These are phyloP conservation scores for Chaetomiaceae sp. DNA, from an alignment of 2,329 filamentous ascomycete species.

Conservation along the genomic window DNA sequence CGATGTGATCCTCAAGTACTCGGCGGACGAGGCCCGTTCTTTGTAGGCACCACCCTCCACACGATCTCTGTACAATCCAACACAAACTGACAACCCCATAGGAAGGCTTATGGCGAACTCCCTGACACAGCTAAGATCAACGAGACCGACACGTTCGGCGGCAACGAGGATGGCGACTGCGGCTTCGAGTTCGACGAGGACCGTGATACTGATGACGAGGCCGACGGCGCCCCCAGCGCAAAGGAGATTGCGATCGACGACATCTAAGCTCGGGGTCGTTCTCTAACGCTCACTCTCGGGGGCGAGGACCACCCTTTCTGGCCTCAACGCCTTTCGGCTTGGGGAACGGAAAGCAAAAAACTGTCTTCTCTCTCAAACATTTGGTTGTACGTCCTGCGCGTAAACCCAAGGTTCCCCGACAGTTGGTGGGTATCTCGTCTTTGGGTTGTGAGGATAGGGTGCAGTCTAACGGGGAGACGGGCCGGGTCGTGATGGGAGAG, in stretches of 20 bases:
- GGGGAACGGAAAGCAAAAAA: conserved; percentile 36
- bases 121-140: conserved; percentile 99
- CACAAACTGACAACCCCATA: conserved; percentile 11
- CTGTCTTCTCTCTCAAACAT: conserved; percentile 64
- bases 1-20: conserved; percentile 93
- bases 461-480: conserved; percentile 7
- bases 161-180: conserved; percentile 89
- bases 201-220: conserved; percentile 58
- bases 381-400: conserved; percentile 17
- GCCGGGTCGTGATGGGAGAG: conserved; percentile 53
- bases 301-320: conserved; percentile 21
- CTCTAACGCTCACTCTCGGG: not conserved
- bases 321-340: not conserved
- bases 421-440: conserved; percentile 24
- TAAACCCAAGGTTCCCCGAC: conserved; percentile 28
- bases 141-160: conserved; percentile 92
- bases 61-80: not conserved
- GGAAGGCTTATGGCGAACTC: conserved; percentile 92
- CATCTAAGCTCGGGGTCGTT: too few species aligned
- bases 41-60: conserved; percentile 40
- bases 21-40: conserved; percentile 87
- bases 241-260: conserved; percentile 94
- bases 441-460: conserved; percentile 14
- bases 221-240: conserved; percentile 55
- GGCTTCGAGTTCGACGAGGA: conserved; percentile 99